phyloP scores from a whole-genome alignment of 257 asterid species.

The Jasminum sambac region DNA sequence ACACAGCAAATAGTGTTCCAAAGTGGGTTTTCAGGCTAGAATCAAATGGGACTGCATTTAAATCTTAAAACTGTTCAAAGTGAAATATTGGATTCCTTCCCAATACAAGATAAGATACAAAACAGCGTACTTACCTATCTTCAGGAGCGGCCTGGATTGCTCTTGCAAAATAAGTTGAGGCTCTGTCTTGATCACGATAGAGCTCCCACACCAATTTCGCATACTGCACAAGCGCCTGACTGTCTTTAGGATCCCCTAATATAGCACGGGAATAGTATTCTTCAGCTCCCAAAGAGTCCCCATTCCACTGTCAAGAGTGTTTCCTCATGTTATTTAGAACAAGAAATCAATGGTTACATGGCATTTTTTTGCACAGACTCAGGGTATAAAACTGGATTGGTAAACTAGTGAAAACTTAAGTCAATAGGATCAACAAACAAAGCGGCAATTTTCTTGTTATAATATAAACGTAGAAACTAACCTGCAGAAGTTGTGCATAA shows the following conservation, averaged over 20 bases:
- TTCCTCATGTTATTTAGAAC: constrained; percentile 6
- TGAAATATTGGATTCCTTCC: background rate
- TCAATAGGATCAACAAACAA: background rate
- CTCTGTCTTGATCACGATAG: constrained; percentile 54
- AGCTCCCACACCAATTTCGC: constrained; percentile 77
- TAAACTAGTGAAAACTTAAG: background rate
- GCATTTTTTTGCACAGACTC: background rate
- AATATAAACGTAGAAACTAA: constrained; percentile 25
- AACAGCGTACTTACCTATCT: constrained; percentile 45
- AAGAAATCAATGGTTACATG: background rate
- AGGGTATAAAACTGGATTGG: background rate
- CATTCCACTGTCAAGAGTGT: constrained; percentile 48
- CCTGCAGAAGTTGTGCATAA: constrained; percentile 74
- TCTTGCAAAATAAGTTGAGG: constrained; percentile 58
- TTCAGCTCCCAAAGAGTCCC: constrained; percentile 72
- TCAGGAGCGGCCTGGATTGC: constrained; percentile 71
- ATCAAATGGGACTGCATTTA: background rate
- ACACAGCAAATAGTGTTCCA: background rate
- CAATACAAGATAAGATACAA: background rate
- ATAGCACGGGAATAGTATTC: constrained; percentile 60
- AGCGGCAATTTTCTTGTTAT: background rate
- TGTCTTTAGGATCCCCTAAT: constrained; percentile 68
- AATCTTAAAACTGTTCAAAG: background rate
- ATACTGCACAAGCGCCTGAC: constrained; percentile 48
- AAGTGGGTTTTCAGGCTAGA: background rate